phyloP scores from a whole-genome alignment of 1,284 basidiomycete genomes.

The Fomitopsis pinicola region DNA sequence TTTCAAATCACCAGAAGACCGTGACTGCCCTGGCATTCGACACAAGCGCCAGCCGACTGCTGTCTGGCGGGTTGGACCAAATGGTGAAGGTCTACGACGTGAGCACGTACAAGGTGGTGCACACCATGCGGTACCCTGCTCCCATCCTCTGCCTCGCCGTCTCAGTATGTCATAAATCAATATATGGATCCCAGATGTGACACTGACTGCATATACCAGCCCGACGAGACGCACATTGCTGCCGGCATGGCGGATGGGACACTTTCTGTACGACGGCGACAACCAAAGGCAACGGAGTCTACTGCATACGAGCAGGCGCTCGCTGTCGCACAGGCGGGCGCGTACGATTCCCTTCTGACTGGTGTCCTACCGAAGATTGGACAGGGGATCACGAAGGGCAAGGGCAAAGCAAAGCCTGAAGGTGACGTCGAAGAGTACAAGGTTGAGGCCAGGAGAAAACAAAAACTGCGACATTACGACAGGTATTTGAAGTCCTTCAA shows the following conservation, averaged over 20 bases:
- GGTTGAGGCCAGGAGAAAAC: constrained; percentile 70
- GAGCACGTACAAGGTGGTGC: constrained; percentile 90
- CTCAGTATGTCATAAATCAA: constrained; percentile 54
- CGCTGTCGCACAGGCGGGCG: constrained; percentile 45
- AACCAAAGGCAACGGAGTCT: constrained; percentile 67
- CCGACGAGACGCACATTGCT: constrained; percentile 94
- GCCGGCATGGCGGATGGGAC: constrained; percentile 98
- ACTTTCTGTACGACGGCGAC: constrained; percentile 81
- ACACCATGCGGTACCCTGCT: constrained; percentile 98
- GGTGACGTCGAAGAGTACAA: constrained; percentile 68
- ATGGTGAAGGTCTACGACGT: constrained; percentile 99
- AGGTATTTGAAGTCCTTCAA: constrained; percentile 89
- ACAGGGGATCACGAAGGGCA: constrained; percentile 52
- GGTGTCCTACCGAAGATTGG: constrained; percentile 51
- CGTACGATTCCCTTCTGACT: constrained; percentile 74
- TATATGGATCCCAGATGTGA: background rate
- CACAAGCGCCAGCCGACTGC: constrained; percentile 68
- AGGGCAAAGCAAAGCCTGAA: constrained; percentile 42
- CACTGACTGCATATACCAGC: constrained; percentile 39
- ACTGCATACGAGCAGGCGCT: constrained; percentile 40
- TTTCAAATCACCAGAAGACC: constrained; percentile 98
- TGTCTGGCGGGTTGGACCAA: constrained; percentile 92
- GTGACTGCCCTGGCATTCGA: constrained; percentile 88
- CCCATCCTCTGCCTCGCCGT: constrained; percentile 89
- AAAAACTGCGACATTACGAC: constrained; percentile 86